These are phyloP conservation scores for Phytophthora vignae DNA, from an alignment of 352 stramenopile species.

Conservation along the genomic window DNA sequence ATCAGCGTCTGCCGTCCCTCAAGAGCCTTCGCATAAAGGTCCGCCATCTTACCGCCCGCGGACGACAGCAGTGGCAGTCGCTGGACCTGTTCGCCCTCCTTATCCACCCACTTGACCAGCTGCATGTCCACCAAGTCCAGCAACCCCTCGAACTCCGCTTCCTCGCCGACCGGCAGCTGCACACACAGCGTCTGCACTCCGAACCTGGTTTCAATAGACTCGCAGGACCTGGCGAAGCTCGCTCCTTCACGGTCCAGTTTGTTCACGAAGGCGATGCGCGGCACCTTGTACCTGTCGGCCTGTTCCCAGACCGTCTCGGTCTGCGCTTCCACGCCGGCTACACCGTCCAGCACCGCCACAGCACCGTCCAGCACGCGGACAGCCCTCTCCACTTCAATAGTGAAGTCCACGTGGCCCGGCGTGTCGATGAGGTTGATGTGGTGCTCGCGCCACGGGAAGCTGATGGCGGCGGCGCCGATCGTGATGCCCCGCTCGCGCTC, in stretches of 20 bases:
- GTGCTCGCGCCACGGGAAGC: slow-evolving; percentile 94
- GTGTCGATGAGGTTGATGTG: slow-evolving; percentile 99
- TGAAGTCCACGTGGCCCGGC: slow-evolving; percentile 98
- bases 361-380: slow-evolving; percentile 97
- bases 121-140: slow-evolving; percentile 78
- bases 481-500: slow-evolving; percentile 99
- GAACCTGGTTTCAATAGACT: slow-evolving; percentile 69
- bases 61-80: slow-evolving; percentile 56
- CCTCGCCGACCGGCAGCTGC: slow-evolving; percentile 73
- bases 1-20: slow-evolving; percentile 67
- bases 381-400: slow-evolving; percentile 97
- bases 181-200: slow-evolving; percentile 66
- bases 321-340: slow-evolving; percentile 95
- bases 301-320: slow-evolving; percentile 90
- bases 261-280: slow-evolving; percentile 97
- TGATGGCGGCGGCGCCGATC: slow-evolving; percentile 97
- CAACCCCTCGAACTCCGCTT: slow-evolving; percentile 68
- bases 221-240: slow-evolving; percentile 93
- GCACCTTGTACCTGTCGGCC: slow-evolving; percentile 78
- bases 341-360: slow-evolving; percentile 97
- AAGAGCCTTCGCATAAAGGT: slow-evolving; percentile 51
- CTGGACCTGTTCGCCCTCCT: slow-evolving; percentile 63
- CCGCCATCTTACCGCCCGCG: slow-evolving; percentile 53
- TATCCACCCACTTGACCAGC: slow-evolving; percentile 70
- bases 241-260: slow-evolving; percentile 97